A percentile compares a stretch with the other conserved stretches of the same genome.
phyloP scores from a whole-genome alignment of 257 asterid species.

The Linaria vulgaris region DNA sequence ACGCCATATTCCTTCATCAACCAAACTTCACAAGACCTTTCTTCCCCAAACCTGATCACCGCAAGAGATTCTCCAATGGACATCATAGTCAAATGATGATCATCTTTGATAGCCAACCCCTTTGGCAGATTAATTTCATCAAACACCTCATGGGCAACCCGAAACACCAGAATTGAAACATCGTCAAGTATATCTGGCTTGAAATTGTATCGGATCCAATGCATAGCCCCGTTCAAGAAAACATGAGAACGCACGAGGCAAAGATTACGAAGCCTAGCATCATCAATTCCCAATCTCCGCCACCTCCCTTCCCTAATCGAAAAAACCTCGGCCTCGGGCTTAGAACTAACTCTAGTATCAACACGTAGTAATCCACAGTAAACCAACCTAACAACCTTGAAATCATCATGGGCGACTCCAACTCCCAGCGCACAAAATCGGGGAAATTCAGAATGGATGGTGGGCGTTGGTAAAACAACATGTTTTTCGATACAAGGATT shows the following conservation, averaged over 20 bases:
- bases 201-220: slow-evolving; percentile 31
- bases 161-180: too few relatives aligned
- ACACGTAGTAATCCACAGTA: slow-evolving; percentile 23
- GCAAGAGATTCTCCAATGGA: too few relatives aligned
- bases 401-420: slow-evolving; percentile 32
- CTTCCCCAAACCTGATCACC: too few relatives aligned
- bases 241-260: slow-evolving; percentile 38
- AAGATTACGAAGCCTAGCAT: slow-evolving; percentile 25
- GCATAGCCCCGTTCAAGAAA: slow-evolving; percentile 41
- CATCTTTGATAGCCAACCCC: too few relatives aligned
- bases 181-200: too few relatives aligned
- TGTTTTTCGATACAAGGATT: too few relatives aligned
- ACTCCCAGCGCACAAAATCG: not conserved
- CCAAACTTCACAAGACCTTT: slow-evolving; percentile 47
- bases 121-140: too few relatives aligned
- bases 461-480: too few relatives aligned
- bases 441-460: too few relatives aligned
- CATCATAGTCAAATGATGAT: too few relatives aligned
- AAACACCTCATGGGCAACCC: too few relatives aligned
- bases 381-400: slow-evolving; percentile 61
- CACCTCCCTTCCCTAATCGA: slow-evolving; percentile 38
- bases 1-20: slow-evolving; percentile 55
- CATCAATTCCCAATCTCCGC: slow-evolving; percentile 35
- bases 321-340: slow-evolving; percentile 49
- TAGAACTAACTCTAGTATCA: not conserved